phyloP scores from a whole-genome alignment of 176 grass and related monocot genomes.

The Juncus inflexus region DNA sequence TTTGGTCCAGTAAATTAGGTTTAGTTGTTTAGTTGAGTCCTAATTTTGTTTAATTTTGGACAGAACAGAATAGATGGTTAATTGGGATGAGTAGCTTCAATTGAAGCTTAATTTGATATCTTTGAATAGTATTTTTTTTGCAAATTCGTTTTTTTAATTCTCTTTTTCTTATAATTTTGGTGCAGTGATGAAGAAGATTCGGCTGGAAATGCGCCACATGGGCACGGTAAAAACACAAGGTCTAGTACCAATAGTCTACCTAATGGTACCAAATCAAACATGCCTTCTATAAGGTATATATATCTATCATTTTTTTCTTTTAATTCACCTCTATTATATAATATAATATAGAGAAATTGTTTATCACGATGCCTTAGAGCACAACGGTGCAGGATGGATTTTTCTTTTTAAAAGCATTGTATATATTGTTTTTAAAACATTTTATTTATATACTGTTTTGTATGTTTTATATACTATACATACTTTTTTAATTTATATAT shows the following conservation, averaged over 20 bases:
- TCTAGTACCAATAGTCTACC: constrained; percentile 34
- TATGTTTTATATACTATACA: neutral
- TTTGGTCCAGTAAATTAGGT: too few relatives aligned
- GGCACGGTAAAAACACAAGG: constrained; percentile 35
- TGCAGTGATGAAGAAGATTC: constrained; percentile 68
- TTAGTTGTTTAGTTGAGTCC: too few relatives aligned
- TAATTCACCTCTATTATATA: constrained; percentile 5
- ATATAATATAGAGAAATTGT: constrained; percentile 15
- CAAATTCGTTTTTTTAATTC: too few relatives aligned
- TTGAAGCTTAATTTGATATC: neutral
- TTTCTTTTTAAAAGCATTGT: too few relatives aligned
- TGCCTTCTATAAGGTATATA: constrained; percentile 58
- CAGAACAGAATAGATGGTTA: too few relatives aligned
- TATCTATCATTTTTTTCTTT: constrained; percentile 9
- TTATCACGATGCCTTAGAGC: constrained; percentile 2
- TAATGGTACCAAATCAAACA: constrained; percentile 61
- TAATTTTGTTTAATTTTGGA: too few relatives aligned
- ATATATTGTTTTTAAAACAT: neutral
- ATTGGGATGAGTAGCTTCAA: too few relatives aligned
- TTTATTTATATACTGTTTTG: neutral
- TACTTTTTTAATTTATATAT: neutral
- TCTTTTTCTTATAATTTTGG: too few relatives aligned
- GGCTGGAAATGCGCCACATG: constrained; percentile 24
- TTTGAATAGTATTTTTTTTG: too few relatives aligned
- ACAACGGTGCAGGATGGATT: too few relatives aligned